Evolutionary conservation across 768 basidiomycete species (phyloP).

Genomic region (Candolleomyces eurysporus): DNA sequence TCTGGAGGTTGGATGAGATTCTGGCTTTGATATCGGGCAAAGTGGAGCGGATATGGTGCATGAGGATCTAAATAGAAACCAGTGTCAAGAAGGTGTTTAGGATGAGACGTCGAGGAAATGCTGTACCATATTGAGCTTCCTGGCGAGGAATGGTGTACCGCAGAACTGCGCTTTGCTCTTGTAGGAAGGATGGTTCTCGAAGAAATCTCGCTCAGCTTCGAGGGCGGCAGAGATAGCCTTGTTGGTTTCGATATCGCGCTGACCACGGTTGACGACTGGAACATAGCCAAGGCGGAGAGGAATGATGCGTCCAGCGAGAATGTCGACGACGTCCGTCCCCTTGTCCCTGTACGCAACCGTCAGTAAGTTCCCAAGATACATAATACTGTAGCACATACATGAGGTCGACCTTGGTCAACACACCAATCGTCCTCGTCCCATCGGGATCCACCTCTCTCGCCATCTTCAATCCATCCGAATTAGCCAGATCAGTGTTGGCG

Average conservation of each 20-base stretch:
- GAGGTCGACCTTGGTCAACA: conserved; percentile 95
- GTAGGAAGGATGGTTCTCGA: conserved; percentile 92
- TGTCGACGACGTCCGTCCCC: conserved; percentile 98
- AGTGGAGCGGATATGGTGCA: conserved; percentile 97
- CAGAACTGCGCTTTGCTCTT: conserved; percentile 94
- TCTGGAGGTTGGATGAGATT: conserved; percentile 87
- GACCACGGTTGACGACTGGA: conserved; percentile 97
- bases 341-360: conserved; percentile 67
- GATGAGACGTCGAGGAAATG: conserved; percentile 11
- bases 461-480: conserved; percentile 95
- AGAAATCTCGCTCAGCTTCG: conserved; percentile 88
- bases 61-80: conserved; percentile 79
- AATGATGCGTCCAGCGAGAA: conserved; percentile 95
- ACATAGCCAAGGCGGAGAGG: conserved; percentile 96
- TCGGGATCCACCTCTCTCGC: conserved; percentile 97
- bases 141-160: conserved; percentile 93
- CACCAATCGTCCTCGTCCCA: conserved; percentile 95
- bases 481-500: conserved; percentile 96
- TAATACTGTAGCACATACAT: conserved; percentile 60
- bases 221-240: conserved; percentile 85
- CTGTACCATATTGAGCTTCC: conserved; percentile 89
- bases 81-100: neutral
- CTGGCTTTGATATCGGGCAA: conserved; percentile 98
- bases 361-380: conserved; percentile 1
- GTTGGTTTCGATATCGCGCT: conserved; percentile 90